Base-by-base conservation (phyloP, 768 basidiomycete genomes). In the Boletus insuetus region DNA sequence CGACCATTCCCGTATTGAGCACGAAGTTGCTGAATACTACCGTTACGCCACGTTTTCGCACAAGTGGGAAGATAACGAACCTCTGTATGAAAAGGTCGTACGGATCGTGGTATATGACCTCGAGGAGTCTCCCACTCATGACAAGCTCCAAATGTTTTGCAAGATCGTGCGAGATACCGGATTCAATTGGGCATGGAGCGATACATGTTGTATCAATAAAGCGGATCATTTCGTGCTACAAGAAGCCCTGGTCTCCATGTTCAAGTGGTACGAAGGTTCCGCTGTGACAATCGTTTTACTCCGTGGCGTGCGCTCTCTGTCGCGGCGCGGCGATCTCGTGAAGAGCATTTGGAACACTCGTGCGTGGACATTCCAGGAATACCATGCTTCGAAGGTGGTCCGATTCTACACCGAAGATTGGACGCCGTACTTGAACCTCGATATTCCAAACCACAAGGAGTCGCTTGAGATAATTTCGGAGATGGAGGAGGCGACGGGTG, bases 261-360 rank as follows among this genome's bases (percentile, higher is more conserved):
- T 51, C 42, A 47, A 29, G 26, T 59, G 58, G 58, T 60, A 58
- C 14, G 11, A 35, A 4, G 51, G 56, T 16, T 58, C 58, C 1
- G 20, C 49, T 11, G 0, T 49, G 37, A 58, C 53, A 0, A 35
- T 60, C 4, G 12, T 60, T 20, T 39, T 32, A 8, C 44, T 46
- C 37, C 44, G 26, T 39, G 44, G 29, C 1, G 51, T 51, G 14
- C 41, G 32, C 50, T 51, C 50, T 19, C 41, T 44, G 3, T 45
- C 43, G 13, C 43, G 26, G 19, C n/a, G 37, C 22, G 50, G 50
- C 6, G 41, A 43, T 11, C 51, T 53, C 10, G 3, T 31, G 3
- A 9, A 2, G 4, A 53, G 51, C 16, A 13, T 31, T 7, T 53
- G 51, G 51, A 53, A 46, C 26, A 38, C 24, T 5, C 44, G 51